phyloP scores from a whole-genome alignment of 345 rosid genomes.

The Boechera retrofracta region DNA sequence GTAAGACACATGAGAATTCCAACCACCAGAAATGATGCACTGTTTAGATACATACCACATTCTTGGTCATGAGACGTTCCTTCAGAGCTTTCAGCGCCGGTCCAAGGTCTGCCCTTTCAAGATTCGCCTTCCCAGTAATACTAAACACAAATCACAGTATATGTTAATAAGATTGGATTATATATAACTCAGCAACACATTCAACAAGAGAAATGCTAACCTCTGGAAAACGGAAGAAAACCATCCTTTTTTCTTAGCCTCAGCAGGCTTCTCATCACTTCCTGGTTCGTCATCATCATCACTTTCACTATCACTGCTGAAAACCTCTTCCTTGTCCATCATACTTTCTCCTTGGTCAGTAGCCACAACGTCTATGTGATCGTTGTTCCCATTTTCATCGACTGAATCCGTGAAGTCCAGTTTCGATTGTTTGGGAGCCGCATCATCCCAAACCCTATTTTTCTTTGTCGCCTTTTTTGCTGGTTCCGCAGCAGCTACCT shows the following conservation, averaged over 20 bases:
- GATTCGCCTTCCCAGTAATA: constrained; percentile 96
- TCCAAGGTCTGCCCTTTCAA: constrained; percentile 90
- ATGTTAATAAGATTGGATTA: constrained; percentile 12
- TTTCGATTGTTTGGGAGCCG: constrained; percentile 64
- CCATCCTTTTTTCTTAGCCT: constrained; percentile 91
- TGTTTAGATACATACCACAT: constrained; percentile 71
- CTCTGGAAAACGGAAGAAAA: constrained; percentile 97
- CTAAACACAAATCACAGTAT: constrained; percentile 50
- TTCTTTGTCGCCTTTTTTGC: constrained; percentile 79
- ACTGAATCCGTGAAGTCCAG: constrained; percentile 85
- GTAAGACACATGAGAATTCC: constrained; percentile 2
- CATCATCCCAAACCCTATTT: constrained; percentile 96
- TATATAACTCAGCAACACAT: background rate
- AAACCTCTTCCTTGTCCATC: constrained; percentile 95
- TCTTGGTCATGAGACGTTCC: constrained; percentile 99
- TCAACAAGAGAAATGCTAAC: constrained; percentile 47
- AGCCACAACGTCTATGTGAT: constrained; percentile 63
- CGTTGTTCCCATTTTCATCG: constrained; percentile 59
- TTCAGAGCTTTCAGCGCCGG: constrained; percentile 95
- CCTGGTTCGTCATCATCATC: constrained; percentile 76
- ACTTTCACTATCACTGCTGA: constrained; percentile 83
- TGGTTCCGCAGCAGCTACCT: constrained; percentile 57
- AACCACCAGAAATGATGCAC: background rate
- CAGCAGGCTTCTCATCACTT: constrained; percentile 69
- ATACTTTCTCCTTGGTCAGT: constrained; percentile 94